These are phyloP conservation scores for Tremella fuciformis DNA, from an alignment of 768 basidiomycete genomes.

Conservation along the genomic window DNA sequence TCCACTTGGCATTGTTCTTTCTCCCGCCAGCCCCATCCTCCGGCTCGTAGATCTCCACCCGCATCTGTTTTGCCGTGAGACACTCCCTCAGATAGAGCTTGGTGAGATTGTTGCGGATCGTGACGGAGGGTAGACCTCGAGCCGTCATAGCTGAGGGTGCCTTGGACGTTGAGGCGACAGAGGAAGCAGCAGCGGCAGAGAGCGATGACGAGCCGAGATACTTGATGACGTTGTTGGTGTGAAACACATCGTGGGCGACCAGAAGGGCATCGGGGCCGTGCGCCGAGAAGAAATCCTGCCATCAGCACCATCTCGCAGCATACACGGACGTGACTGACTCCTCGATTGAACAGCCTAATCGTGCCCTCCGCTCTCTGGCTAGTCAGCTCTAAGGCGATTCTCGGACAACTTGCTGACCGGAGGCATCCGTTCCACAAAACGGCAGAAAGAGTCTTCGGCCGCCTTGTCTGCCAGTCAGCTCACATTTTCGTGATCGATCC, in stretches of 20 bases:
- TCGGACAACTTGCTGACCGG: conserved; percentile 33
- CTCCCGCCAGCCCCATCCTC: conserved; percentile 60
- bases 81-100: conserved; percentile 82
- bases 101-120: conserved; percentile 70
- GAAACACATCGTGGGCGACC: conserved; percentile 61
- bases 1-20: conserved; percentile 72
- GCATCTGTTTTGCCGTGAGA: conserved; percentile 80
- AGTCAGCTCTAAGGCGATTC: background rate
- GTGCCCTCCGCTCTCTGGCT: conserved; percentile 60
- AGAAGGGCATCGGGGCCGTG: conserved; percentile 86
- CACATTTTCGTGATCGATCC: background rate
- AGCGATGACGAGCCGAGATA: conserved; percentile 62
- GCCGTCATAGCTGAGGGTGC: conserved; percentile 30
- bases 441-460: conserved; percentile 74
- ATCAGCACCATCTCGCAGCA: conserved; percentile 6
- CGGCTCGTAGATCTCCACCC: conserved; percentile 84
- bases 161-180: conserved; percentile 13
- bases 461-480: conserved; percentile 57
- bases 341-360: conserved; percentile 79
- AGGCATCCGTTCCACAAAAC: conserved; percentile 53
- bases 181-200: conserved; percentile 17
- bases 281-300: conserved; percentile 72
- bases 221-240: conserved; percentile 87
- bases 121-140: conserved; percentile 68
- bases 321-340: conserved; percentile 39